These are phyloP conservation scores for Oryza meyeriana DNA, from an alignment of 176 grass and related monocot genomes.

Conservation along the genomic window DNA sequence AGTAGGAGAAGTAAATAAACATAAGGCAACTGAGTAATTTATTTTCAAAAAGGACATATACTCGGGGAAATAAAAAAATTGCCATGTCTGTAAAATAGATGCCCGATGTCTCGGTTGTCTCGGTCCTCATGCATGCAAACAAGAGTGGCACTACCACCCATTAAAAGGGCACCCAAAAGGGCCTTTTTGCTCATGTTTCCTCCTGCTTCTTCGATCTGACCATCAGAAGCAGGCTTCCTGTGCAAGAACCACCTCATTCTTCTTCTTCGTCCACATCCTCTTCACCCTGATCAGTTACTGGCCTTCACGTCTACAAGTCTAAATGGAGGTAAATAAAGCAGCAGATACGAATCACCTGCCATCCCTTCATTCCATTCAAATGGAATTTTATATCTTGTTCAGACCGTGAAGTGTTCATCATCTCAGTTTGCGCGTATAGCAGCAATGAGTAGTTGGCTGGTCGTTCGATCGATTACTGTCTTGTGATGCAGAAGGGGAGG, in stretches of 20 bases:
- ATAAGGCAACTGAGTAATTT: too few relatives aligned
- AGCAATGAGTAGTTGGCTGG: neutral
- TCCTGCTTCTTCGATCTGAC: neutral
- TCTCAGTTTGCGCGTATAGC: too few relatives aligned
- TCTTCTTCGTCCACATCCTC: neutral
- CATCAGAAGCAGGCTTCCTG: neutral
- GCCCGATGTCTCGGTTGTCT: neutral
- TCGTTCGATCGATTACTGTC: neutral
- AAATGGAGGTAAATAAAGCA: conserved; percentile 19
- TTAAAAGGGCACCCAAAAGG: conserved; percentile 25
- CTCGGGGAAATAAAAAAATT: neutral
- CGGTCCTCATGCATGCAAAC: neutral
- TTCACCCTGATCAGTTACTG: neutral
- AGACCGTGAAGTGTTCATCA: too few relatives aligned
- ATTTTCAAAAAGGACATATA: neutral
- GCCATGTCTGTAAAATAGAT: neutral
- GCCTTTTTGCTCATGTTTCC: neutral
- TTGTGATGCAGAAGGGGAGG: conserved; percentile 26
- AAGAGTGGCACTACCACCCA: neutral
- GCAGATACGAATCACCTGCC: neutral
- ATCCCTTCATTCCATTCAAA: neutral
- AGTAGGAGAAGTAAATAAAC: too few relatives aligned
- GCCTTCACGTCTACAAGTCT: neutral
- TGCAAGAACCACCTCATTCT: neutral
- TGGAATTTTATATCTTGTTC: too few relatives aligned